Base-by-base conservation (phyloP, 140 eudicot genomes). In the Cichorium intybus region DNA sequence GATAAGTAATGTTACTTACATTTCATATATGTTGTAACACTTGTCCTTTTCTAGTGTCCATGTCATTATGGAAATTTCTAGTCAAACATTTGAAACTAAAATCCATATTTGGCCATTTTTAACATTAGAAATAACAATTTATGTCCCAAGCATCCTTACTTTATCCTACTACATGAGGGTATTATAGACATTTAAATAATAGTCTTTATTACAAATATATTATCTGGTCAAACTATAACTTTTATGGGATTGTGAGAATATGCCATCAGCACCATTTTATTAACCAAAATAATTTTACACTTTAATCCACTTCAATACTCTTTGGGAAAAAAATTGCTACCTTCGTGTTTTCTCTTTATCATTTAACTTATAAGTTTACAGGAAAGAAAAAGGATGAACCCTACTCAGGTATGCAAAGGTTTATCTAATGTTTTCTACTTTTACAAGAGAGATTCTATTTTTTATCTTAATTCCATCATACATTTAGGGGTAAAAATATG, bases 401-500 rank as follows among this genome's bases (percentile, higher is more conserved):
- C 74, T 69, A 29, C 29, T 43, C 35, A 56, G 66, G 74, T 69
- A 69, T 56, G 74, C n/a, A 33, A 20, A 31, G 22, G 27, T 56
- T 68, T 47, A 43, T 34, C 33, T 43, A 68, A 27, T 26, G 18
- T 6, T 24, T 14, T 56, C 20, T 56, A 8, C 18, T 21, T 69
- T 56, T 26, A 24, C 48, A 43, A n/a, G 33, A 68, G 37, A 0
- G 39, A 29, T 10, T 24, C 43, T 16, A 15, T 10, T 43, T 43
- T 43, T 14, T 43, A 15, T 43, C 5, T 14, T 14, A 43, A 3
- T 2, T 15, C 20, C 49, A 43, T 15, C 16, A 10, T 3, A 43
- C 4, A 43, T 15, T 43, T 56, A 28, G 41, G 43, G 33, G 43
- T 24, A 28, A 6, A 27, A 15, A 5, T n/a, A 24, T 27, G 7